These are phyloP conservation scores for Blastocystis sp. DNA, from an alignment of 352 stramenopile genomes.

Conservation along the genomic window DNA sequence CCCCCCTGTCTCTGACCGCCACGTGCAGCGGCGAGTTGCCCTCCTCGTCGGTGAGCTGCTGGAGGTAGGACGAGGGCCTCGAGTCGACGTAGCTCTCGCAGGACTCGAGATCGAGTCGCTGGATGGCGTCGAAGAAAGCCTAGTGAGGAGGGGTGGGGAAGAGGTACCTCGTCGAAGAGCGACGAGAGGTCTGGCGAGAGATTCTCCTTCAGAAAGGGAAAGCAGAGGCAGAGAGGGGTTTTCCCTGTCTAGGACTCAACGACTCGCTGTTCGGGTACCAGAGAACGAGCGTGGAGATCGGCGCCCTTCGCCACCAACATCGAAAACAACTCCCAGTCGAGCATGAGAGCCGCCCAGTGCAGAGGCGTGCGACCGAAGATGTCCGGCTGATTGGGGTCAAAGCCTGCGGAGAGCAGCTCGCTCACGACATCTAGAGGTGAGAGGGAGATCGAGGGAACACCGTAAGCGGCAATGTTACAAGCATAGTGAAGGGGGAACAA, in stretches of 20 bases:
- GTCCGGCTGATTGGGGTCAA: conserved; percentile 39
- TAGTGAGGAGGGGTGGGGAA: neutral
- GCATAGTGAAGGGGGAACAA: conserved; percentile 26
- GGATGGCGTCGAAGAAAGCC: conserved; percentile 49
- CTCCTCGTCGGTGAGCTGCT: neutral
- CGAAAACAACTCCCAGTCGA: conserved; percentile 26
- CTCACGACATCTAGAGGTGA: neutral
- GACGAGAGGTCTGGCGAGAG: neutral
- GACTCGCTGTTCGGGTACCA: neutral
- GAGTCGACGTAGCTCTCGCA: neutral
- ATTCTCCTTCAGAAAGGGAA: conserved; percentile 15
- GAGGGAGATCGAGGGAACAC: neutral
- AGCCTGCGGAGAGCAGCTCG: conserved; percentile 5
- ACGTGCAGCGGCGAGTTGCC: conserved; percentile 35
- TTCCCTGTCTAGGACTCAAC: neutral
- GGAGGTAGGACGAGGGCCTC: neutral
- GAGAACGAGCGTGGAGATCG: neutral
- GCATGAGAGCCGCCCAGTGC: conserved; percentile 23
- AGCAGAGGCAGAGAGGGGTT: conserved; percentile 26
- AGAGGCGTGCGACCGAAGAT: conserved; percentile 22
- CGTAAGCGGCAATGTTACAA: neutral
- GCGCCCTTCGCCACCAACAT: neutral
- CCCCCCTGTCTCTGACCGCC: neutral
- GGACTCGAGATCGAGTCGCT: conserved; percentile 19
- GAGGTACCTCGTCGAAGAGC: neutral